Evolutionary conservation across 371 early-diverging fungal genomes (phyloP).

Genomic region (Chytridium lagenaria): DNA sequence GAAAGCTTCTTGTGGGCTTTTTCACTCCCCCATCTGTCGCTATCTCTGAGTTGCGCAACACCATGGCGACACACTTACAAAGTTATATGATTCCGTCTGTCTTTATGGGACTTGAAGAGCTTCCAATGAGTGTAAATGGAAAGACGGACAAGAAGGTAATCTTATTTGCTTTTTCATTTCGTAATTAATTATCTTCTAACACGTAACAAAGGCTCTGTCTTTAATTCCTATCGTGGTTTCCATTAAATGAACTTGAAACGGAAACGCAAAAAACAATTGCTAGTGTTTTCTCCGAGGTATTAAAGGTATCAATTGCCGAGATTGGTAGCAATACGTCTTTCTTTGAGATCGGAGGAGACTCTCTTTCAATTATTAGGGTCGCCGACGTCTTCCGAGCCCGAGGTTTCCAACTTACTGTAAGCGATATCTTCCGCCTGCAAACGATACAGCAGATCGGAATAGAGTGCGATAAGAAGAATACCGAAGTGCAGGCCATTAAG

Average conservation of each 20-base stretch:
- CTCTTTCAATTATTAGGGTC: constrained; percentile 30
- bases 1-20: constrained; percentile 21
- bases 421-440: background rate
- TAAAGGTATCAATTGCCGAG: background rate
- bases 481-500: background rate
- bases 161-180: background rate
- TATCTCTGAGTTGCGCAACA: constrained; percentile 9
- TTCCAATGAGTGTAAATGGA: constrained; percentile 19
- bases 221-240: background rate
- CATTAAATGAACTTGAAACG: constrained; percentile 2
- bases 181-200: too few relatives aligned
- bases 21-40: constrained; percentile 16
- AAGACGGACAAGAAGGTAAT: constrained; percentile 18
- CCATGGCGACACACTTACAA: background rate
- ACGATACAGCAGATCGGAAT: background rate
- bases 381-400: background rate
- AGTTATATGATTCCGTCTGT: constrained; percentile 12
- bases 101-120: constrained; percentile 13
- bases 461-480: background rate
- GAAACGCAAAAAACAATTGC: constrained; percentile 10
- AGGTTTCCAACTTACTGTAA: background rate
- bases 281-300: background rate
- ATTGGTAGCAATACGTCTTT: constrained; percentile 31
- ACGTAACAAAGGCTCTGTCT: background rate
- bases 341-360: constrained; percentile 43